These are phyloP conservation scores for Annona cherimola DNA, from an alignment of 164 flowering plant genomes.

Conservation along the genomic window DNA sequence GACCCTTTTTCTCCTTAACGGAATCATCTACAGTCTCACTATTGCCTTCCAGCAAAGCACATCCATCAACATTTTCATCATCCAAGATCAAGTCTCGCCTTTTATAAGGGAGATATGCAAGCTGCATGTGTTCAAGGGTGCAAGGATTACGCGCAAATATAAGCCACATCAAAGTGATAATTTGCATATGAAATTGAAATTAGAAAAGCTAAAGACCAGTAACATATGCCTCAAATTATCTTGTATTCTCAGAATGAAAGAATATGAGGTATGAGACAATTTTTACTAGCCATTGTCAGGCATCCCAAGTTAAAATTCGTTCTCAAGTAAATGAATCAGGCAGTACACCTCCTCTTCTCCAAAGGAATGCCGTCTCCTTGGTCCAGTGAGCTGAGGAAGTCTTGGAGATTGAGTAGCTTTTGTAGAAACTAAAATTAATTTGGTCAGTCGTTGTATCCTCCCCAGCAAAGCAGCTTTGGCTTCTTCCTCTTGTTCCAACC, in stretches of 20 bases:
- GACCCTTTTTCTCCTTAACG: slow-evolving; percentile 57
- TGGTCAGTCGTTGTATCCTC: slow-evolving; percentile 88
- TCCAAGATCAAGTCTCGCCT: slow-evolving; percentile 77
- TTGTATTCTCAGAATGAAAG: neutral
- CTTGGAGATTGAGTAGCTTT: slow-evolving; percentile 69
- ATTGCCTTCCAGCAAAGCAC: slow-evolving; percentile 61
- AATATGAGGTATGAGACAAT: neutral
- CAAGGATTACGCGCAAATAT: slow-evolving; percentile 15
- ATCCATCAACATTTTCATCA: slow-evolving; percentile 71
- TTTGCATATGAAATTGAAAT: neutral
- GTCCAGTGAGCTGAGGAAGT: slow-evolving; percentile 65
- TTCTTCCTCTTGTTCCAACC: slow-evolving; percentile 97
- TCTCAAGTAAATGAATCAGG: neutral
- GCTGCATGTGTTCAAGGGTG: slow-evolving; percentile 40
- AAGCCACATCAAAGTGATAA: neutral
- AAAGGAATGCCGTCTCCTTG: slow-evolving; percentile 92
- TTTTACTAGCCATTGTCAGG: neutral
- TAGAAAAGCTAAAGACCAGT: neutral
- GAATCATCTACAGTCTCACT: slow-evolving; percentile 48
- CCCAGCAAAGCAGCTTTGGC: slow-evolving; percentile 92
- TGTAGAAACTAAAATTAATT: slow-evolving; percentile 83
- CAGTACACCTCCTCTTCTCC: slow-evolving; percentile 94
- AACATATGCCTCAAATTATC: neutral
- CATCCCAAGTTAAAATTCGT: neutral
- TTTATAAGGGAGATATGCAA: slow-evolving; percentile 88